Base-by-base conservation (phyloP, 257 asterid species). In the Fraxinus pennsylvanica region DNA sequence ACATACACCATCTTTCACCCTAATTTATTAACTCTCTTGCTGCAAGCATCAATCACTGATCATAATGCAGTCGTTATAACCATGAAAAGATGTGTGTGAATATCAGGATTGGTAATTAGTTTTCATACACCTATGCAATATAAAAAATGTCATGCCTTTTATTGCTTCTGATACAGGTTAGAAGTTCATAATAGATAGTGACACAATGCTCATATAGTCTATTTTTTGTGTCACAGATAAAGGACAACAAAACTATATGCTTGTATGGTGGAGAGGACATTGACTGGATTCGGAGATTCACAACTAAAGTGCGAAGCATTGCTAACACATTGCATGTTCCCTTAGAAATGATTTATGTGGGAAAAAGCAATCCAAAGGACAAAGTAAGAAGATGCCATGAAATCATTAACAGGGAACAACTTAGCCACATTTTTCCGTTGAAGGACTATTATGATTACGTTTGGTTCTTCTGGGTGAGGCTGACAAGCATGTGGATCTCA, bases 241-340 rank as follows among this genome's bases (percentile, higher is more conserved):
- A 63, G 6, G 87, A 72, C 9, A 87, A 88, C 78, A 89, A 50
- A 82, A 90, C 87, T 66, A 93, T 96, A 15, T 96, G 98, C 80
- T 77, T 96, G 71, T 96, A 89, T 54, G 99, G 99, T 14, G 99
- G 99, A n/a, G 98, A 93, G 10, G 97, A 96, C 87, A 88, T 93
- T 0, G 88, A 88, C 0, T 96, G 99, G 99, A 91, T 96, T 61
- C 87, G 88, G 14, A 82, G 38, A 33, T 93, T 96, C 88, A 93
- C 97, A 38, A 74, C 68, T 0, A 43, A 88, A 0, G 83, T 90
- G 0, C 75, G 86, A 4, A 76, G 76, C 9, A 90, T 80, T 0
- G 91, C 98, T 0, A 50, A 43, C 19, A 87, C 89, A 0, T 80
- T 92, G 0, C 59, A 80, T 4, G 83, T 96, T 9, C 89, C 80